Base-by-base conservation (phyloP, 2,329 filamentous ascomycete genomes). In the Ophiostoma himal-ulmi region DNA sequence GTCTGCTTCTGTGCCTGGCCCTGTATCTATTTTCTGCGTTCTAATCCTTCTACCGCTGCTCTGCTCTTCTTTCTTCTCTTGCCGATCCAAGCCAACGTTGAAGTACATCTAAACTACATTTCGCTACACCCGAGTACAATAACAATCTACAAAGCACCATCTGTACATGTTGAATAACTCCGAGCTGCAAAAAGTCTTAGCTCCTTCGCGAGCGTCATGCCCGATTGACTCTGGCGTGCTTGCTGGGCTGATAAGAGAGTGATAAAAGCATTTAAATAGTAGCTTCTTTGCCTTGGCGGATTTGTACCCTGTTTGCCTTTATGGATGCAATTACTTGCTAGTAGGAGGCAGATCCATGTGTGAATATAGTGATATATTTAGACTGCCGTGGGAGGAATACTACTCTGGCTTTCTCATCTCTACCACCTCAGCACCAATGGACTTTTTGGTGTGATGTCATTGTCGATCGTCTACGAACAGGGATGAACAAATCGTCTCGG, bases 391-490 rank as follows among this genome's bases (percentile, higher is more conserved):
- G 17, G 44, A 48, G 17, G 44, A 20, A 48, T n/a, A 20, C 41
- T 44, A 44, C 41, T 48, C 17, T 48, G 17, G 17, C n/a, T 48
- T 48, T 48, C 44, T 48, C 14, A 44, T 44, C 13, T 14, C 4
- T 44, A 30, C 54, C 22, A 13, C 54, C 26, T 60, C 11, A 60
- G 54, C 54, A 26, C 48, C 48, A 54, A 54, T 62, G 57, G 57
- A 11, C 57, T 7, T n/a, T 37, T 37, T 30, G 60, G 17, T 36
- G 34, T 64, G 60, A 64, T 64, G 60, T 39, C 60, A 64, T 64
- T 64, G 60, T n/a, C 60, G 60, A 64, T 64, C 60, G 26, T 17
- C 17, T 8, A 64, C 34, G n/a, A 37, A 17, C 30, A 64, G 60
- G 60, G 57, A 62, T 62, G 57, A 62, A 62, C 13, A 14, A 26